Evolutionary conservation across 192 early-diverging fungal species (phyloP).

Genomic region (Anaeromyces robustus): DNA sequence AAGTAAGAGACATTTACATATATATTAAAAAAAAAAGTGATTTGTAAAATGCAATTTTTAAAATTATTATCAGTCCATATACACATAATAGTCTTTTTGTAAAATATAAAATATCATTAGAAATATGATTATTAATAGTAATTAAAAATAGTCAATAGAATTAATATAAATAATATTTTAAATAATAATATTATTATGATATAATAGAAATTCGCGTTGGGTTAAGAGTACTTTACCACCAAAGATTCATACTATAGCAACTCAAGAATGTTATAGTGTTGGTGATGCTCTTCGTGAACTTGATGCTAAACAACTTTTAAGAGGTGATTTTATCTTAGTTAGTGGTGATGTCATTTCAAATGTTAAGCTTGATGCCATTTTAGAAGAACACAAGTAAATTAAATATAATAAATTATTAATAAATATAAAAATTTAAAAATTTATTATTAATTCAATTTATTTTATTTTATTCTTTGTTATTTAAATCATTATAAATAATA

Average conservation of each 20-base stretch:
- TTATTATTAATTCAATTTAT: too few relatives aligned
- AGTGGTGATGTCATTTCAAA: constrained; percentile 82
- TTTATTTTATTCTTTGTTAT: too few relatives aligned
- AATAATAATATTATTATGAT: neutral
- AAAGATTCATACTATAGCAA: constrained; percentile 54
- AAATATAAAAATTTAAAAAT: neutral
- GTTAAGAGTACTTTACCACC: constrained; percentile 35
- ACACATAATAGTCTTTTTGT: too few relatives aligned
- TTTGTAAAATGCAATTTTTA: too few relatives aligned
- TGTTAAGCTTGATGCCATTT: constrained; percentile 53
- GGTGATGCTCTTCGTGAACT: constrained; percentile 87
- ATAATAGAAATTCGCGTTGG: constrained; percentile 51
- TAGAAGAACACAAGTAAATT: constrained; percentile 58
- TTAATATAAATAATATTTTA: too few relatives aligned
- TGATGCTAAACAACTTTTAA: constrained; percentile 61
- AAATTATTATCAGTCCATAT: too few relatives aligned
- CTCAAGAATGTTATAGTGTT: constrained; percentile 55
- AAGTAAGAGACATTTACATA: too few relatives aligned
- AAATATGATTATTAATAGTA: too few relatives aligned
- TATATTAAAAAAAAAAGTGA: too few relatives aligned
- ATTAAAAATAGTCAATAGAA: too few relatives aligned
- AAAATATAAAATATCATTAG: too few relatives aligned
- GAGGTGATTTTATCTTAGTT: constrained; percentile 83
- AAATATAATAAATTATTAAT: neutral
- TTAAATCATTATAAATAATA: neutral